Conservation (phyloP, 108 stramenopile genomes). For the Fragilaria radians region DNA sequence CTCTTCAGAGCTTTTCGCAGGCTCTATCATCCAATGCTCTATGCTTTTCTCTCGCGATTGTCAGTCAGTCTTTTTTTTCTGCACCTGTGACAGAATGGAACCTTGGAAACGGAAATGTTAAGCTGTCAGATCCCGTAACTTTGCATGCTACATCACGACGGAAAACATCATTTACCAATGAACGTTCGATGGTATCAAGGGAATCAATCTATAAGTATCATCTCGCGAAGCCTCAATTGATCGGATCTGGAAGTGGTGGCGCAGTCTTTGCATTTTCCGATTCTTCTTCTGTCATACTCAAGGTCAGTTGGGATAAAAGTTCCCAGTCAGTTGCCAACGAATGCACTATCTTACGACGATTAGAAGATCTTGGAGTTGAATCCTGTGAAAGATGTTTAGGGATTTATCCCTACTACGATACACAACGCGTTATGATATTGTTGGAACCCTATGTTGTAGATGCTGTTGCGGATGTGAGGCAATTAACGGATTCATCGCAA, state of each 20-base stretch:
- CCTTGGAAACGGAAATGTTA: conserved; percentile 1
- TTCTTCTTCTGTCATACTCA: conserved; percentile 25
- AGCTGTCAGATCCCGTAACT: background rate
- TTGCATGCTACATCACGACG: background rate
- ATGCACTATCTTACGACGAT: conserved; percentile 36
- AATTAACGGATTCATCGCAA: conserved; percentile 9
- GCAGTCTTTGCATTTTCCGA: conserved; percentile 22
- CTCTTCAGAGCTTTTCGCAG: too few species aligned
- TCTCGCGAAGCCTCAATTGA: conserved; percentile 4
- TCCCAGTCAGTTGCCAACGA: conserved; percentile 48
- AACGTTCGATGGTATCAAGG: too few species aligned
- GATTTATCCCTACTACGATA: conserved; percentile 26
- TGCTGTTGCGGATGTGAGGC: conserved; percentile 27
- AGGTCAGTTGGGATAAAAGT: conserved; percentile 63
- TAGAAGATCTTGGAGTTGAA: conserved; percentile 37
- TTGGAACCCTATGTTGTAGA: conserved; percentile 34
- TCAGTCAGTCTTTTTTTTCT: too few species aligned
- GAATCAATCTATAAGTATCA: too few species aligned
- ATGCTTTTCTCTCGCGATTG: too few species aligned
- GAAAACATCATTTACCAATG: conserved; percentile 3
- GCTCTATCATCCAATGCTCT: too few species aligned
- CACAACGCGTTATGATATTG: conserved; percentile 43
- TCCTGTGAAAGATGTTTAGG: conserved; percentile 52
- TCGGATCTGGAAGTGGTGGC: conserved; percentile 16
- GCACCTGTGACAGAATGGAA: too few species aligned